Evolutionary conservation across 1,139 yeast genomes (phyloP), one percentile per base, ranked within the genome.

Genomic region (Blastobotrys serpentis): DNA sequence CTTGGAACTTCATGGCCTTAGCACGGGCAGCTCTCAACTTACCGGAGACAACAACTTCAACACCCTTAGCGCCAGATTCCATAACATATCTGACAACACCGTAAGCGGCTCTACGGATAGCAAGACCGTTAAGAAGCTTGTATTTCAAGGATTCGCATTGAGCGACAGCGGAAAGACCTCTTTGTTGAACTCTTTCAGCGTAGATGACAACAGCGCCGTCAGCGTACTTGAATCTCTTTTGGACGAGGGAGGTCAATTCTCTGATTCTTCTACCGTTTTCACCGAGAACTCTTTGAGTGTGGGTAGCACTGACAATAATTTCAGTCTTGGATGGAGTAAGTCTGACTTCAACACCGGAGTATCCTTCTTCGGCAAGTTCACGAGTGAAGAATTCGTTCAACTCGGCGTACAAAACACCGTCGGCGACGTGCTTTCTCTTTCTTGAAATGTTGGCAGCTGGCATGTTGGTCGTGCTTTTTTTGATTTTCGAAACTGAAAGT

Each of bases 31-130:
- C 98, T 83, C 97, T 88, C 76, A 94, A 86, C 81, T 92, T 92
- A 85, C 98, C 98, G 65, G 97, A 88, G 73, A 90, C 87, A 68
- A 92, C 97, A 75, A 90, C 98, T 80, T 92, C 98, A 71, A 94
- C 97, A 89, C 99, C 99, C 87, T 94, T 94, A 73, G 98, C 99
- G 78, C 98, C 98, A 63, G 98, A 89, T 77, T 90, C 98, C 97
- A 92, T 94, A 71, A 95, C 96, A 83, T 84, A 89, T 84, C 98
- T 90, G 78, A 94, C 95, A 69, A 94, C 98, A 88, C 98, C 98
- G 87, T 92, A 92, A 69, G 98, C 98, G 69, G 98, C 98, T 82
- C 98, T 88, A 84, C 98, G 90, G 82, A 92, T 89, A 73, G 98
- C 97, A 74, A 92, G 85, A 81, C 98, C 98, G 79, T 84, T 86